These are phyloP conservation scores for Fusarium multiceps DNA, from an alignment of 2,329 filamentous ascomycete species.

Conservation along the genomic window DNA sequence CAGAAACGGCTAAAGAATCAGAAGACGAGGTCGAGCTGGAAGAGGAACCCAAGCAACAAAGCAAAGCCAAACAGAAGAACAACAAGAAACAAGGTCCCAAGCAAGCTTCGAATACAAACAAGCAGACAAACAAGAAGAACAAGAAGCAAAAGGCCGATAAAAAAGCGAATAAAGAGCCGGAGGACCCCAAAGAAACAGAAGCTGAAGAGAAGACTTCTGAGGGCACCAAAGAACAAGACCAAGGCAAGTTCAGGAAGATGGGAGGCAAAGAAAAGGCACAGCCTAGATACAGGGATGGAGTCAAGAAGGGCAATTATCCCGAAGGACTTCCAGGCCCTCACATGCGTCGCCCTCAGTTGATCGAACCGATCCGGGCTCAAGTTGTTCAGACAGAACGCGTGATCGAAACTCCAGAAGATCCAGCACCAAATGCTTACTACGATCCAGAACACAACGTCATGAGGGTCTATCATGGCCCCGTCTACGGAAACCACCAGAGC, in stretches of 20 bases:
- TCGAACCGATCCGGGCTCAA: slow-evolving; percentile 61
- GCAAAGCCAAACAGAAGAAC: slow-evolving; percentile 25
- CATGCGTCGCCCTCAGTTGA: slow-evolving; percentile 56
- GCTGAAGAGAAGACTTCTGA: slow-evolving; percentile 17
- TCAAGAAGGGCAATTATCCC: slow-evolving; percentile 43
- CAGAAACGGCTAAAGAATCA: slow-evolving; percentile 29
- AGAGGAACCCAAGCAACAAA: slow-evolving; percentile 17
- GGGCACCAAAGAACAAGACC: slow-evolving; percentile 24
- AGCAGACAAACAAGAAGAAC: slow-evolving; percentile 14
- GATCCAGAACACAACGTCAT: slow-evolving; percentile 64
- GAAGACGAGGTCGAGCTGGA: slow-evolving; percentile 24
- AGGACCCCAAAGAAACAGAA: slow-evolving; percentile 11
- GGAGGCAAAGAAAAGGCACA: slow-evolving; percentile 26
- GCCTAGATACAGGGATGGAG: slow-evolving; percentile 29
- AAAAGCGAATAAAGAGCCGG: slow-evolving; percentile 19
- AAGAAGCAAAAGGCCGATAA: slow-evolving; percentile 33
- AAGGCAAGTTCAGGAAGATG: slow-evolving; percentile 34
- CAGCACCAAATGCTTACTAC: slow-evolving; percentile 69
- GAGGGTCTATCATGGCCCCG: slow-evolving; percentile 67
- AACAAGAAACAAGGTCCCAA: slow-evolving; percentile 25
- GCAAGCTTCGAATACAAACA: slow-evolving; percentile 12
- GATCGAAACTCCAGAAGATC: slow-evolving; percentile 63
- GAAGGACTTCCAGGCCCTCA: slow-evolving; percentile 47
- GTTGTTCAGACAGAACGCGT: slow-evolving; percentile 67
- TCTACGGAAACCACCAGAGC: slow-evolving; percentile 63